Evolutionary conservation across 129 eudicot species (phyloP).

Genomic region (Flaveria sonorensis): DNA sequence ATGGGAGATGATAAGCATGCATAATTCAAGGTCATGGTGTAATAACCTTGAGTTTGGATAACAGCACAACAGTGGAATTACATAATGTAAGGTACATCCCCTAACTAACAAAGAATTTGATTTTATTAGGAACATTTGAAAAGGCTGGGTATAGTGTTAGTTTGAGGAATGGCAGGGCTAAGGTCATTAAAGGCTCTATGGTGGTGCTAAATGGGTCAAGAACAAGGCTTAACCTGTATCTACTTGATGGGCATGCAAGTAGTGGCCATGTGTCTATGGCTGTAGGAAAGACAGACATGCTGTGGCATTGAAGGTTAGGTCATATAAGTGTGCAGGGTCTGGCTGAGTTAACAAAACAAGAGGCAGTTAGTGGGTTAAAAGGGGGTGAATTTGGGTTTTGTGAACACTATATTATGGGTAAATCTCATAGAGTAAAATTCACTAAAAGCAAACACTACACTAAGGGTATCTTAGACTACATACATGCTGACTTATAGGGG

Average conservation of each 20-base stretch:
- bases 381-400: no score
- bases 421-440: no score
- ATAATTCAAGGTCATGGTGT: not conserved
- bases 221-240: not conserved
- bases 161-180: not conserved
- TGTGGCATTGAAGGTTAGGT: not conserved
- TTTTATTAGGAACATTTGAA: no score
- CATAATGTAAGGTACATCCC: no score
- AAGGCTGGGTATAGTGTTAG: no score
- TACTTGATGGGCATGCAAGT: not conserved
- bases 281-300: not conserved
- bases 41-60: not conserved
- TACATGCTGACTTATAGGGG: no score
- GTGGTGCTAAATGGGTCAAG: not conserved
- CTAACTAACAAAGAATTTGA: no score
- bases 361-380: no score
- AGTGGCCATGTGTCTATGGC: not conserved
- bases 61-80: no score
- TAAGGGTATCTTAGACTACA: no score
- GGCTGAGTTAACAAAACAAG: not conserved
- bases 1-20: not conserved
- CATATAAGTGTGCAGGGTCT: not conserved
- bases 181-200: not conserved
- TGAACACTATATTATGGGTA: no score
- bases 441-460: no score